phyloP scores from a whole-genome alignment of 495 filamentous ascomycete species.

The Baudoinia panamericana region DNA sequence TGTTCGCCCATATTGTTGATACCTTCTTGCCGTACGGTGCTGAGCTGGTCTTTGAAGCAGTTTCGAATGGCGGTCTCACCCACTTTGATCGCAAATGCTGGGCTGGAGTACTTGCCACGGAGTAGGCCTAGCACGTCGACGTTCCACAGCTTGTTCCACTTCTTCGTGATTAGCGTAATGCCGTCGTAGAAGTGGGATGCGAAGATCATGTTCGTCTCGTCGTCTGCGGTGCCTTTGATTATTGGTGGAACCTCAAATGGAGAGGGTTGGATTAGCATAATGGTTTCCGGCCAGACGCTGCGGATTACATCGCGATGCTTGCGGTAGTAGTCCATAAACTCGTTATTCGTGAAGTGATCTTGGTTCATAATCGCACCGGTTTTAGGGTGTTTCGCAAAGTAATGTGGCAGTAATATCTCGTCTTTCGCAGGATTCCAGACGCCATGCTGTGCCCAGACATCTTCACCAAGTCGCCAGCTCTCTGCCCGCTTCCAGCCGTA shows the following conservation, averaged over 20 bases:
- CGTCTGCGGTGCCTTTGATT: conserved; percentile 77
- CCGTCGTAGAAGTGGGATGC: conserved; percentile 95
- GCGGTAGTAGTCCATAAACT: conserved; percentile 77
- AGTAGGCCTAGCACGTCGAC: conserved; percentile 89
- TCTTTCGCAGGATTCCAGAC: conserved; percentile 82
- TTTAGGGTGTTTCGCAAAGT: conserved; percentile 64
- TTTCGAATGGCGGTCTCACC: conserved; percentile 94
- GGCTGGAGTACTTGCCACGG: conserved; percentile 73
- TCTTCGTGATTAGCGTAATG: conserved; percentile 91
- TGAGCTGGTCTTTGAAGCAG: conserved; percentile 83
- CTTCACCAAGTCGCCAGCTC: conserved; percentile 82
- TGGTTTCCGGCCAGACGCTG: conserved; percentile 58
- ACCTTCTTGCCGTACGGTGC: conserved; percentile 79
- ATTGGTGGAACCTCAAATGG: conserved; percentile 81
- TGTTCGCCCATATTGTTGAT: conserved; percentile 77
- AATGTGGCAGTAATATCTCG: conserved; percentile 67
- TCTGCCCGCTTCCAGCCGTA: conserved; percentile 87
- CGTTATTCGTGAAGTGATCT: conserved; percentile 72
- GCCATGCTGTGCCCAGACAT: conserved; percentile 92
- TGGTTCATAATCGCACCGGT: conserved; percentile 64
- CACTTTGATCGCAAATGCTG: conserved; percentile 80
- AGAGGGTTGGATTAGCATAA: conserved; percentile 84
- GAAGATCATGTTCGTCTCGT: conserved; percentile 82
- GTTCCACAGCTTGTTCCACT: conserved; percentile 96
- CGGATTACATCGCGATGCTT: conserved; percentile 61